A percentile compares a stretch with the other conserved stretches of the same genome.
Conservation (phyloP, 2,329 filamentous ascomycete genomes). For the Aspergillus sp. region DNA sequence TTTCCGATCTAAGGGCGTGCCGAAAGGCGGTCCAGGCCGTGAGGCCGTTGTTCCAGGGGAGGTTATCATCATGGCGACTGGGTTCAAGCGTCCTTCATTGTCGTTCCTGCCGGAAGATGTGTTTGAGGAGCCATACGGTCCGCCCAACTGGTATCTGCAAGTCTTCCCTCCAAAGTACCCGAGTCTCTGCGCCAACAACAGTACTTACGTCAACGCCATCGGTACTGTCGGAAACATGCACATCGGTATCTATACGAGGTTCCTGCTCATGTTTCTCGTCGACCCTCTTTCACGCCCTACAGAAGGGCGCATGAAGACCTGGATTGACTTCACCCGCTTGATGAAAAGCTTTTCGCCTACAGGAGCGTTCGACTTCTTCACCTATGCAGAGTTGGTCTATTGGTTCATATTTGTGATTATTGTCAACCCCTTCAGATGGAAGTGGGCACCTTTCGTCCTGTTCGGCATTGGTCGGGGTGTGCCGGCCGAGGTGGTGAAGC, state of each 20-base stretch:
- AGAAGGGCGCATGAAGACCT: slow-evolving; percentile 76
- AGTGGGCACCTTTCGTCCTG: slow-evolving; percentile 84
- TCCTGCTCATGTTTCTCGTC: slow-evolving; percentile 82
- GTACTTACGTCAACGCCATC: slow-evolving; percentile 80
- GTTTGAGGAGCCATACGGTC: slow-evolving; percentile 73
- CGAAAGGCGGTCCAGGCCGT: slow-evolving; percentile 73
- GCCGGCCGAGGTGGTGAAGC: slow-evolving; percentile 67
- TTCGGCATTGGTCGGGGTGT: slow-evolving; percentile 71
- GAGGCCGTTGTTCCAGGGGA: slow-evolving; percentile 71
- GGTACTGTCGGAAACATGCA: slow-evolving; percentile 86
- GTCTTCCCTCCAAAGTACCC: slow-evolving; percentile 78
- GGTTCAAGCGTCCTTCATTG: slow-evolving; percentile 74
- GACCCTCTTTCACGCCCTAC: slow-evolving; percentile 76
- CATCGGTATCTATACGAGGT: slow-evolving; percentile 85
- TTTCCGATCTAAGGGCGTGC: slow-evolving; percentile 71
- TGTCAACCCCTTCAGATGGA: slow-evolving; percentile 87
- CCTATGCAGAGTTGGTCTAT: slow-evolving; percentile 80
- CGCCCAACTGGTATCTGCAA: slow-evolving; percentile 88
- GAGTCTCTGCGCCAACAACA: slow-evolving; percentile 79
- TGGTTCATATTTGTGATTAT: slow-evolving; percentile 81
- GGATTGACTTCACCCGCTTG: slow-evolving; percentile 81
- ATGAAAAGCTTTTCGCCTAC: slow-evolving; percentile 73
- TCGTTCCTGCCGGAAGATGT: slow-evolving; percentile 74
- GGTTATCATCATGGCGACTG: slow-evolving; percentile 81
- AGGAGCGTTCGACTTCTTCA: slow-evolving; percentile 86